Evolutionary conservation across 2,329 filamentous ascomycete species (phyloP), one percentile per base, ranked within the genome.

Genomic region (Aspergillus sp.): DNA sequence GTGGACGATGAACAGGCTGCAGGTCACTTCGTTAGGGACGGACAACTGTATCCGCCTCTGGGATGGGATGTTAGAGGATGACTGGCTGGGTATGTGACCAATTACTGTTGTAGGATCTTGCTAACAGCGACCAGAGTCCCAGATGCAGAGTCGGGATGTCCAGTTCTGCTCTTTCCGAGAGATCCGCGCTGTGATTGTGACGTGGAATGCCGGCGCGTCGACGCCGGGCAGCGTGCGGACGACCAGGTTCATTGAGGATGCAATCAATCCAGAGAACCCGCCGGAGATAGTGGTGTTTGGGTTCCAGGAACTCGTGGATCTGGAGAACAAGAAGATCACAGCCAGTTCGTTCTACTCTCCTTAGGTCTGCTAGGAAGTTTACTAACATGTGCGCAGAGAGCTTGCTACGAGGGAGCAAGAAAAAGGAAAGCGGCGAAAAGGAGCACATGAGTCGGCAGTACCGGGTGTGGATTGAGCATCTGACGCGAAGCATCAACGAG

Each of bases 371-470:
- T 2, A 5, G n/a, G n/a, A n/a, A n/a, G n/a, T 13, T 15, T 35
- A 32, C 54, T 67, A 48, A 67, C 35, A 15, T 1, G 14, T 12
- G 7, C 17, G 8, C 48, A 77, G 74, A 91, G 63, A 86, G 84
- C 34, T 78, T 96, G 46, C 80, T 96, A 55, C 91, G 78, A 49
- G 73, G 74, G 39, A 70, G 67, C 47, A 85, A 82, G 47, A 91
- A 91, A 58, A 93, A 94, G 54, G 83, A 85, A 50, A 78, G 82
- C 32, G 63, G 67, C 17, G 77, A 80, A 8, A 77, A 81, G 1
- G 86, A 95, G 57, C 77, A 88, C 46, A 96, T 96, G 85, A 93
- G 86, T 58, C 88, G 93, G 46, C 88, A 95, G 53, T 98, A 98
- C 58, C 83, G 91, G 42, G 86, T 93, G 39, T 98, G 91, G 91